These are phyloP conservation scores for Byssochlamys sp. DNA, from an alignment of 2,329 filamentous ascomycete genomes.

Conservation along the genomic window DNA sequence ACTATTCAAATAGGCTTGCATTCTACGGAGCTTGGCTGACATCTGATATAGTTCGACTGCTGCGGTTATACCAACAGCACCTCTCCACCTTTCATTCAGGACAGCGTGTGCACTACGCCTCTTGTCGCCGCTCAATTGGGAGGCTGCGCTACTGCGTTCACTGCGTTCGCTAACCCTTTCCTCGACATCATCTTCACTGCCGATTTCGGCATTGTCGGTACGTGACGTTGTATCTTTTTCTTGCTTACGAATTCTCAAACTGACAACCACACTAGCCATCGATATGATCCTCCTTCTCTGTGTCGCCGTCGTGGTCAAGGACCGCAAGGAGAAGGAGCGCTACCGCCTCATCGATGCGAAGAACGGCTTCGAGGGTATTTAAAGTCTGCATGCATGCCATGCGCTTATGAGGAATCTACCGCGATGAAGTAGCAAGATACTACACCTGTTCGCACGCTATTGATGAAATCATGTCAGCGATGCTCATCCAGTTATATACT, in stretches of 20 bases:
- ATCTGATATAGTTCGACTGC: conserved; percentile 55
- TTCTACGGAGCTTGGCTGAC: not conserved
- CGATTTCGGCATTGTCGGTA: conserved; percentile 67
- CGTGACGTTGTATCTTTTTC: not conserved
- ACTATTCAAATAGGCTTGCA: not conserved
- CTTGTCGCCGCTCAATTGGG: conserved; percentile 59
- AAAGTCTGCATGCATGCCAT: conserved; percentile 5
- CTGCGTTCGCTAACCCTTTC: conserved; percentile 59
- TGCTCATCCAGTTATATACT: not conserved
- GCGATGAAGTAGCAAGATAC: not conserved
- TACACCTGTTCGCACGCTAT: not conserved
- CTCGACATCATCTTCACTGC: conserved; percentile 70
- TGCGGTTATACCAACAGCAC: conserved; percentile 70
- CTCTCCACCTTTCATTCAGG: conserved; percentile 60
- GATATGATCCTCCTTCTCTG: conserved; percentile 60
- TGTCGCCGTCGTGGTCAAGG: conserved; percentile 67
- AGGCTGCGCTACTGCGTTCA: conserved; percentile 61
- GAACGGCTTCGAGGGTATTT: conserved; percentile 48
- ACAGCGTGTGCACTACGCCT: conserved; percentile 58
- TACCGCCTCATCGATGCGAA: conserved; percentile 78
- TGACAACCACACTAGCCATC: conserved; percentile 35
- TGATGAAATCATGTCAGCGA: not conserved
- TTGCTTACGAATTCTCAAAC: not conserved
- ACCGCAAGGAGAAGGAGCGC: conserved; percentile 67
- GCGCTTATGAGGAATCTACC: not conserved